Evolutionary conservation across 192 early-diverging fungal species (phyloP).

Genomic region (Powellomyces hirtus): DNA sequence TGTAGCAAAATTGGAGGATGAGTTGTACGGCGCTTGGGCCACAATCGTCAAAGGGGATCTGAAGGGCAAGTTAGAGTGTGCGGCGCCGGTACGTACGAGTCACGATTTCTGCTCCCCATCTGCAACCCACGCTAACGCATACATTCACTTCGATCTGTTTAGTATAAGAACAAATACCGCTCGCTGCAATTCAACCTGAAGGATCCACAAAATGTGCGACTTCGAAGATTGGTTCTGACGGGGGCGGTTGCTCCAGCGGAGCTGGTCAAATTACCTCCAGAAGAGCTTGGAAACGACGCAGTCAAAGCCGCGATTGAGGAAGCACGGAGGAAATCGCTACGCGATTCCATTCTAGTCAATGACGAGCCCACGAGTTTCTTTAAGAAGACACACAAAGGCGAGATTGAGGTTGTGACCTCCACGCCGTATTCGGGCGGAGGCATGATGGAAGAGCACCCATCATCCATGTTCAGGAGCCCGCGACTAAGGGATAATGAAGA

Average conservation of each 20-base stretch:
- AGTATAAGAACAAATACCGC: conserved; percentile 46
- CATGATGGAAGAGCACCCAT: neutral
- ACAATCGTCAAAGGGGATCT: neutral
- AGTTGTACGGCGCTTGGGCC: conserved; percentile 33
- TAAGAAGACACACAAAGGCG: conserved; percentile 44
- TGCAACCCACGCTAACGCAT: too few relatives aligned
- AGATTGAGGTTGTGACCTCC: conserved; percentile 27
- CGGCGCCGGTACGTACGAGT: conserved; percentile 10
- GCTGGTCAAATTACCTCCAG: conserved; percentile 34
- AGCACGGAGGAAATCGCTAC: conserved; percentile 55
- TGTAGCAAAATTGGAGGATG: conserved; percentile 34
- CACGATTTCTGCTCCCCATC: too few relatives aligned
- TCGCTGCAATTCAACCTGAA: conserved; percentile 52
- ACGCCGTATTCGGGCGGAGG: neutral
- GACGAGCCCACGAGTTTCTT: conserved; percentile 35
- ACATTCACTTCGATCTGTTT: neutral
- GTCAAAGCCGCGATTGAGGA: conserved; percentile 57
- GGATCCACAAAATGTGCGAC: conserved; percentile 33
- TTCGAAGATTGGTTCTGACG: conserved; percentile 25
- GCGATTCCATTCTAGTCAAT: conserved; percentile 52
- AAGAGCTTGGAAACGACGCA: conserved; percentile 59
- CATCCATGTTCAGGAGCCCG: neutral
- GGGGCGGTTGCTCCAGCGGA: conserved; percentile 19
- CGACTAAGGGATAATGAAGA: too few relatives aligned
- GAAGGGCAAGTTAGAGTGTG: conserved; percentile 1